These are phyloP conservation scores for Bryoerythrophyllum caledonicum DNA, from an alignment of 225 moss, liverwort and hornwort species.

Conservation along the genomic window DNA sequence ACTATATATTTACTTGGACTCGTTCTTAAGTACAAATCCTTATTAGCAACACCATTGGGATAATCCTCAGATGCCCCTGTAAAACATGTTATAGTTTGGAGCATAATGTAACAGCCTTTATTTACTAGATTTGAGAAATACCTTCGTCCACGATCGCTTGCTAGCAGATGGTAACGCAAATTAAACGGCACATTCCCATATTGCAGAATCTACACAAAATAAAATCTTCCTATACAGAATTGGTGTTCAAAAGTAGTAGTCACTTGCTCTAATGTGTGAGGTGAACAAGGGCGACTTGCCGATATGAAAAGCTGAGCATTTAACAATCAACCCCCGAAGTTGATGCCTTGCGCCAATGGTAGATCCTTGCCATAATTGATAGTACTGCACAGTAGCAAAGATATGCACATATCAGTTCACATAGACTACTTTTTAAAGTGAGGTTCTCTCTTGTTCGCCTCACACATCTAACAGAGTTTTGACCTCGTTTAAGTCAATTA, in stretches of 20 bases:
- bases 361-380: slow-evolving; percentile 75
- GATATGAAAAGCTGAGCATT: neutral
- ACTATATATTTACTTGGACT: too few relatives aligned
- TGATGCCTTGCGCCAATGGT: slow-evolving; percentile 94
- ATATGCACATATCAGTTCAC: slow-evolving; percentile 14
- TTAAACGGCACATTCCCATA: too few relatives aligned
- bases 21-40: too few relatives aligned
- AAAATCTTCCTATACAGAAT: neutral
- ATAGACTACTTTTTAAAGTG: too few relatives aligned
- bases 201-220: neutral
- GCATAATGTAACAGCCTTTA: too few relatives aligned
- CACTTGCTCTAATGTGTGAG: neutral
- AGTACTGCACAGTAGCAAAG: slow-evolving; percentile 57
- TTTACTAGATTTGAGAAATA: too few relatives aligned
- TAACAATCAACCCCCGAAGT: slow-evolving; percentile 58
- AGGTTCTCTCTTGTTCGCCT: too few relatives aligned
- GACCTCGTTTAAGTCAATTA: too few relatives aligned
- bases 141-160: neutral
- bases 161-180: neutral
- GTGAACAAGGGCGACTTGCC: neutral
- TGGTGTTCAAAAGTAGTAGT: neutral
- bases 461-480: too few relatives aligned
- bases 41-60: too few relatives aligned
- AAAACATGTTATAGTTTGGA: too few relatives aligned
- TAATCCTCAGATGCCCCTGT: too few relatives aligned